These are phyloP conservation scores for Nigrospora osmanthi DNA, from an alignment of 2,329 filamentous ascomycete genomes.

Conservation along the genomic window DNA sequence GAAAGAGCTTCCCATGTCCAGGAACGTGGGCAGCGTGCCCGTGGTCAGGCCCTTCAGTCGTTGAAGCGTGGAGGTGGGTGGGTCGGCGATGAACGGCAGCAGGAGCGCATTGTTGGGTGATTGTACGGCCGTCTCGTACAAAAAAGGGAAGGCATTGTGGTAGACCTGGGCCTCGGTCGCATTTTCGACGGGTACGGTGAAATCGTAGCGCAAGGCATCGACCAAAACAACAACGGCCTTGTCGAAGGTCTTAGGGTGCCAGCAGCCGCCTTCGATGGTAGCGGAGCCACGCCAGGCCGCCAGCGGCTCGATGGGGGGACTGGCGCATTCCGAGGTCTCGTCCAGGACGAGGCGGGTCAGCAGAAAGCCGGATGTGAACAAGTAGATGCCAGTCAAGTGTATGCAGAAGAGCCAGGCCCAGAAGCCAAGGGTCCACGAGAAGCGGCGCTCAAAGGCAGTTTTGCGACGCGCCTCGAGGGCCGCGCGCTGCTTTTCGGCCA, in stretches of 20 bases:
- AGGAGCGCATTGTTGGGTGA: constrained; percentile 79
- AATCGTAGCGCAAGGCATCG: constrained; percentile 93
- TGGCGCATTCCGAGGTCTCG: constrained; percentile 62
- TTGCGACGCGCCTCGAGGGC: constrained; percentile 40
- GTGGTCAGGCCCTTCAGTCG: constrained; percentile 90
- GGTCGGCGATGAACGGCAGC: constrained; percentile 92
- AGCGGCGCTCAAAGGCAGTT: constrained; percentile 41
- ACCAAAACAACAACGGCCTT: constrained; percentile 87
- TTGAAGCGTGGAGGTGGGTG: constrained; percentile 88
- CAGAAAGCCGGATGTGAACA: constrained; percentile 93
- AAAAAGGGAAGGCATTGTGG: constrained; percentile 79
- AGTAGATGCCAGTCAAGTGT: constrained; percentile 74
- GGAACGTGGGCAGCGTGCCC: constrained; percentile 87
- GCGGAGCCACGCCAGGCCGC: constrained; percentile 31
- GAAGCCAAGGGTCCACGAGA: constrained; percentile 56
- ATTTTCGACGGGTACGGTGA: constrained; percentile 71
- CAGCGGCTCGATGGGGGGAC: constrained; percentile 56
- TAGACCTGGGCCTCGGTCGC: constrained; percentile 52
- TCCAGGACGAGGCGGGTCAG: constrained; percentile 77
- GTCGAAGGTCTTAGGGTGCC: constrained; percentile 91
- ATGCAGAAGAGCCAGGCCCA: constrained; percentile 65
- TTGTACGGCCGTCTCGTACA: constrained; percentile 73
- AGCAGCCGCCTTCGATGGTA: constrained; percentile 64
- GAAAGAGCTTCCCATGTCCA: constrained; percentile 92
- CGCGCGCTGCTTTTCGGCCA: constrained; percentile 35